phyloP scores from a whole-genome alignment of 495 filamentous ascomycete species.

The Xylaria longipes region DNA sequence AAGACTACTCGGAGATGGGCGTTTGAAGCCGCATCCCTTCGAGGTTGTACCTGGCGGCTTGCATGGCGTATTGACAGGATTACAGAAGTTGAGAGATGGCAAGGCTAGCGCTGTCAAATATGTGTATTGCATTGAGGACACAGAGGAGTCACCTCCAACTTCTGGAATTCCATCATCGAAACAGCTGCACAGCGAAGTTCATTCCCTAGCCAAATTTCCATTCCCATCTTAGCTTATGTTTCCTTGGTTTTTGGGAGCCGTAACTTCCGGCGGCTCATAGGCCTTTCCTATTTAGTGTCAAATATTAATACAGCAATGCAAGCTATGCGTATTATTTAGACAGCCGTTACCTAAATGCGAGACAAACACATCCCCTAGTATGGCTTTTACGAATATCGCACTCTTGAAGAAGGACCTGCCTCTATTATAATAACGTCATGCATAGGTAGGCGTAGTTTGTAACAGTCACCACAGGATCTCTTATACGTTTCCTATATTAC shows the following conservation, averaged over 20 bases:
- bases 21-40: conserved; percentile 44
- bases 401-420: too few species aligned
- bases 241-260: not conserved
- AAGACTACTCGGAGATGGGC: conserved; percentile 40
- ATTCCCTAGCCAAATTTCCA: not conserved
- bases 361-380: not conserved
- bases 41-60: conserved; percentile 45
- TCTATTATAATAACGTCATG: too few species aligned
- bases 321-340: not conserved
- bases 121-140: conserved; percentile 40
- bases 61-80: conserved; percentile 40
- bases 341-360: not conserved
- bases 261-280: not conserved
- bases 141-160: conserved; percentile 8
- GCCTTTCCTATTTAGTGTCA: not conserved
- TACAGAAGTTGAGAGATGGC: conserved; percentile 40
- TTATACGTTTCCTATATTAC: too few species aligned
- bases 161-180: not conserved
- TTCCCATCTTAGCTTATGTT: not conserved
- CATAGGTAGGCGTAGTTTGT: too few species aligned
- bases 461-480: too few species aligned
- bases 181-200: not conserved
- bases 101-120: conserved; percentile 49
- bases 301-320: not conserved
- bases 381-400: too few species aligned